Evolutionary conservation across 768 basidiomycete species (phyloP).

Genomic region (Hemileccinum impolitum): DNA sequence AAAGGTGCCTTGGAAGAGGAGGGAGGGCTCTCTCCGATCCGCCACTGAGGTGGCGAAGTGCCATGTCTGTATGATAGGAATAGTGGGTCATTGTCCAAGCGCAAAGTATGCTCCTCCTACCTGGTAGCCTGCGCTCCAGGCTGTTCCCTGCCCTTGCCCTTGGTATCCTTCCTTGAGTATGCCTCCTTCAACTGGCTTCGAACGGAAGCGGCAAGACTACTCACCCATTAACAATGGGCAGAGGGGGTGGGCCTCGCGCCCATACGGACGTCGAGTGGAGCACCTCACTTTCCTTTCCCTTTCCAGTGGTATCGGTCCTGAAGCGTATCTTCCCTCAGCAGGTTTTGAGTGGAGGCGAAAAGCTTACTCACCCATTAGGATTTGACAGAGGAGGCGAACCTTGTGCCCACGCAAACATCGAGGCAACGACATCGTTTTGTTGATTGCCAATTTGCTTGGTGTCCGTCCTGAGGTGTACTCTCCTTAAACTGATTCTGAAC

Average conservation of each 20-base stretch:
- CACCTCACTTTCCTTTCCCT: not conserved
- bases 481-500: not conserved
- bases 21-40: not conserved
- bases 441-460: not conserved
- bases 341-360: not conserved
- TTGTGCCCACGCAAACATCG: not conserved
- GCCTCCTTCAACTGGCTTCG: not conserved
- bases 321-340: not conserved
- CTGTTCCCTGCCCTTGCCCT: not conserved
- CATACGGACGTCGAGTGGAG: too few species aligned
- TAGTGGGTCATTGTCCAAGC: not conserved
- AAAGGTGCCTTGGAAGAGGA: not conserved
- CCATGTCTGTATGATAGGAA: not conserved
- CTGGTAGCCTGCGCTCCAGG: not conserved
- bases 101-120: slow-evolving; percentile 4
- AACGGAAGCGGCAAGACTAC: not conserved
- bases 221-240: not conserved
- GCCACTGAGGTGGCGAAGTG: not conserved
- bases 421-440: not conserved
- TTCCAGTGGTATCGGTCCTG: not conserved
- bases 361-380: not conserved
- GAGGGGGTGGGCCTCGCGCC: not conserved
- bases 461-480: not conserved
- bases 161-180: slow-evolving; percentile 2
- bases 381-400: not conserved